Conservation (phyloP, 306 rosid species). For the Alnus glutinosa region DNA sequence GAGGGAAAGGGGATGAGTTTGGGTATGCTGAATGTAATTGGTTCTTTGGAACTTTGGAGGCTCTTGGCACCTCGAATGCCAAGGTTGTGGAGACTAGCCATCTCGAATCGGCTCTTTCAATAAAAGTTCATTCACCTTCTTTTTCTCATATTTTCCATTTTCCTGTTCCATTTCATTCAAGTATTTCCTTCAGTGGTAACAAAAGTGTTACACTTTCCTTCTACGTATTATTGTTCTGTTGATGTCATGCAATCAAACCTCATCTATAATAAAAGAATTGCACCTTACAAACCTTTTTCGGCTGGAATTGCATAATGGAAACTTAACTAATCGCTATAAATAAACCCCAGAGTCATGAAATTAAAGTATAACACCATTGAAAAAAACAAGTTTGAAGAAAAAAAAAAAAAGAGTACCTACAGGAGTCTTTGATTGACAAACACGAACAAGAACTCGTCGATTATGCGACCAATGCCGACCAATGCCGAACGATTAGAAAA, state of each 20-base stretch:
- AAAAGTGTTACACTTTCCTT: not conserved
- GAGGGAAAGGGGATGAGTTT: too few relatives aligned
- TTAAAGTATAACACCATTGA: not conserved
- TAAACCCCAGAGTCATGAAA: not conserved
- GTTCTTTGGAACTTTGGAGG: too few relatives aligned
- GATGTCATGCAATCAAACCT: not conserved
- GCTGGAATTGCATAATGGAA: not conserved
- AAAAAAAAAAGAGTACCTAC: constrained; percentile 34
- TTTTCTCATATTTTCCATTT: too few relatives aligned
- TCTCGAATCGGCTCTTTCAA: too few relatives aligned
- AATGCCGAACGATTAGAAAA: not conserved
- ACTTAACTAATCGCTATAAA: not conserved
- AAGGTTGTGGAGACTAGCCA: too few relatives aligned
- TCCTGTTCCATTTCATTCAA: too few relatives aligned
- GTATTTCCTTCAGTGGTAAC: too few relatives aligned
- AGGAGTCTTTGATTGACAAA: constrained; percentile 4
- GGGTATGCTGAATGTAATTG: too few relatives aligned
- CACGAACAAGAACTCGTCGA: constrained; percentile 21
- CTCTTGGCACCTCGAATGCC: too few relatives aligned
- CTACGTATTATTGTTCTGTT: not conserved
- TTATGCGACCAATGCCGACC: not conserved
- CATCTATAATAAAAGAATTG: not conserved
- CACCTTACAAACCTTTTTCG: not conserved
- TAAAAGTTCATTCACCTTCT: too few relatives aligned
- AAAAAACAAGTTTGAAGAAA: not conserved